phyloP scores from a whole-genome alignment of 2,329 filamentous ascomycete species.

The Ophiostoma piceae region DNA sequence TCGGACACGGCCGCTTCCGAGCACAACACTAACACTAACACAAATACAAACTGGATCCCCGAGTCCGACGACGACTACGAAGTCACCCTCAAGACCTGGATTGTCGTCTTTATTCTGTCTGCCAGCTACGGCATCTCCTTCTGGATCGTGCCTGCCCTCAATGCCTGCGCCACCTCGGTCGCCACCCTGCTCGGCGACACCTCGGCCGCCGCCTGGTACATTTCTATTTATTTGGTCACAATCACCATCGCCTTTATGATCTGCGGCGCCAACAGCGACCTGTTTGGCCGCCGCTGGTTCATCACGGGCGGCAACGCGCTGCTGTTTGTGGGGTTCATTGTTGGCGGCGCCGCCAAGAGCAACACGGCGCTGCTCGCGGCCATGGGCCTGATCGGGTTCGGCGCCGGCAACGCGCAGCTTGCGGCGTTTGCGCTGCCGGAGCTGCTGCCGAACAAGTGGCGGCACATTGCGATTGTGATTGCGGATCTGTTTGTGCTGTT shows the following conservation, averaged over 20 bases:
- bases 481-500: constrained; percentile 41
- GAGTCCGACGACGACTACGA: constrained; percentile 36
- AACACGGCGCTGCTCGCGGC: constrained; percentile 38
- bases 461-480: constrained; percentile 42
- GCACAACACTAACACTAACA: background rate
- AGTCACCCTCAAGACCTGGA: constrained; percentile 40
- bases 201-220: constrained; percentile 34
- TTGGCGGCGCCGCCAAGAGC: constrained; percentile 38
- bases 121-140: constrained; percentile 38
- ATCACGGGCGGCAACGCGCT: constrained; percentile 40
- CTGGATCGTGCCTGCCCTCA: constrained; percentile 37
- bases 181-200: constrained; percentile 36
- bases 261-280: constrained; percentile 42
- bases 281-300: constrained; percentile 45
- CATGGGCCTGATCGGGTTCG: constrained; percentile 41
- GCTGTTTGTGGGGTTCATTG: constrained; percentile 37
- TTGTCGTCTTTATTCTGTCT: constrained; percentile 37
- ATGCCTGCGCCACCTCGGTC: constrained; percentile 32
- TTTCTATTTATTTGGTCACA: constrained; percentile 38
- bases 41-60: constrained; percentile 27
- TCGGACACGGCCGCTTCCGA: background rate
- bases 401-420: constrained; percentile 42
- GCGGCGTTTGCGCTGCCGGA: constrained; percentile 44
- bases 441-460: constrained; percentile 46
- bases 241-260: constrained; percentile 41